phyloP scores from a whole-genome alignment of 176 grass and related monocot species.

The Oryza glaberrima region DNA sequence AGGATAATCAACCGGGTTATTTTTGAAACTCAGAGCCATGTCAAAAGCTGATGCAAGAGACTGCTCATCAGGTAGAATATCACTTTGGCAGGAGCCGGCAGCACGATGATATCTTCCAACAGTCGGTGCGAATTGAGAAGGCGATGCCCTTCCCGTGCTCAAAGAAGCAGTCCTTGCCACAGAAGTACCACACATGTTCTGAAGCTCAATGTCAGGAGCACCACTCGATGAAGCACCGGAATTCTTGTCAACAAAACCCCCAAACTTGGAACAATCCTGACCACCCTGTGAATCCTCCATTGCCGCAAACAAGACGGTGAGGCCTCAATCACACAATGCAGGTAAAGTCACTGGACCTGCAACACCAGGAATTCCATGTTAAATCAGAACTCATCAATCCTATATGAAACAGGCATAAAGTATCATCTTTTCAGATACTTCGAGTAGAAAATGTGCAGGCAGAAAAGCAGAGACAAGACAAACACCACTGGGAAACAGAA shows the following conservation, averaged over 20 bases:
- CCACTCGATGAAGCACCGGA: constrained; percentile 4
- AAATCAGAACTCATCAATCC: constrained; percentile 22
- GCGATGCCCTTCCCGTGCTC: constrained; percentile 19
- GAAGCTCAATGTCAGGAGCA: constrained; percentile 20
- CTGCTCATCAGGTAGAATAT: constrained; percentile 51
- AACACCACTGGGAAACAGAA: constrained; percentile 39
- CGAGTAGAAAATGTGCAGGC: constrained; percentile 10
- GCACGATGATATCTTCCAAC: constrained; percentile 13
- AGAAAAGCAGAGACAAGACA: constrained; percentile 31
- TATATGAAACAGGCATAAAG: constrained; percentile 26
- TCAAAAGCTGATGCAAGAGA: constrained; percentile 51
- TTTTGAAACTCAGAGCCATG: constrained; percentile 39
- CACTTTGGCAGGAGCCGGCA: constrained; percentile 5
- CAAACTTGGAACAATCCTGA: constrained; percentile 38
- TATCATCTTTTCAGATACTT: not conserved
- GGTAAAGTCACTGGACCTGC: constrained; percentile 38
- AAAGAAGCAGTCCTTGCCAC: not conserved
- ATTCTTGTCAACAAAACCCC: constrained; percentile 30
- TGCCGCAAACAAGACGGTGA: constrained; percentile 27
- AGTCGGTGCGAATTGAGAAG: not conserved
- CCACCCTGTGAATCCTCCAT: constrained; percentile 42
- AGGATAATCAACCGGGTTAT: constrained; percentile 17
- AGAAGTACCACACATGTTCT: not conserved
- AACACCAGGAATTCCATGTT: constrained; percentile 24
- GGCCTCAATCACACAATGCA: constrained; percentile 48